These are phyloP conservation scores for Tolypocladium capitatum DNA, from an alignment of 2,329 filamentous ascomycete species.

Conservation along the genomic window DNA sequence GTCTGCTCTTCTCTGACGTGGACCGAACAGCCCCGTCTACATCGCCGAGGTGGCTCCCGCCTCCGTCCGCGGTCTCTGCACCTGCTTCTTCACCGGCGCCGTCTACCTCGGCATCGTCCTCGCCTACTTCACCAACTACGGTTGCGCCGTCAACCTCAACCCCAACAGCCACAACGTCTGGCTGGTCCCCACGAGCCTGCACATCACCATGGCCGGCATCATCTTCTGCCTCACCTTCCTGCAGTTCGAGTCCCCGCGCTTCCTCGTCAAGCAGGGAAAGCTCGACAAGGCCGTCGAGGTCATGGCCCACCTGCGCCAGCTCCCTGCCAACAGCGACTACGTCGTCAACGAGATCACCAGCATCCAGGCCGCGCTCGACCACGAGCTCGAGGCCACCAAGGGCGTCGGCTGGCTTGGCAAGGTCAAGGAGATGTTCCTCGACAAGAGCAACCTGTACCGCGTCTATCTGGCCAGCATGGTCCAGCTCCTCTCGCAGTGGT, in stretches of 20 bases:
- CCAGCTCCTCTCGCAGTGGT: conserved; percentile 64
- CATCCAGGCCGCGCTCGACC: conserved; percentile 53
- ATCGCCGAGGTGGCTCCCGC: conserved; percentile 60
- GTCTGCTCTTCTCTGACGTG: background rate
- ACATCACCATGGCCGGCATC: conserved; percentile 63
- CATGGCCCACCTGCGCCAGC: conserved; percentile 45
- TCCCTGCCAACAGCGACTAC: conserved; percentile 46
- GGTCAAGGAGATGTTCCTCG: conserved; percentile 54
- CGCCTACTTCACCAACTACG: conserved; percentile 65
- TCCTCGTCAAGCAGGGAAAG: conserved; percentile 51
- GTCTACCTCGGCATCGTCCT: conserved; percentile 70
- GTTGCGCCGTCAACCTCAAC: conserved; percentile 35
- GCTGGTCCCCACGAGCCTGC: conserved; percentile 60
- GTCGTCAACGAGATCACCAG: conserved; percentile 46
- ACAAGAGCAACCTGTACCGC: conserved; percentile 58
- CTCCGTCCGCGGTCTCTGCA: conserved; percentile 58
- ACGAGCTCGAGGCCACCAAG: conserved; percentile 58
- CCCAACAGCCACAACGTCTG: conserved; percentile 34
- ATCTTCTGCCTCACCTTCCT: conserved; percentile 59
- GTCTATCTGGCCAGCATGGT: conserved; percentile 55
- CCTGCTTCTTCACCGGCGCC: conserved; percentile 36
- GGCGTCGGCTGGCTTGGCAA: conserved; percentile 52
- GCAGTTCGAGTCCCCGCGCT: conserved; percentile 57
- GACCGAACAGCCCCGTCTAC: conserved; percentile 43
- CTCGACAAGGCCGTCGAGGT: conserved; percentile 42